Base-by-base conservation (phyloP, 2,329 filamentous ascomycete genomes). In the Stagonosporopsis chrysanthemi region DNA sequence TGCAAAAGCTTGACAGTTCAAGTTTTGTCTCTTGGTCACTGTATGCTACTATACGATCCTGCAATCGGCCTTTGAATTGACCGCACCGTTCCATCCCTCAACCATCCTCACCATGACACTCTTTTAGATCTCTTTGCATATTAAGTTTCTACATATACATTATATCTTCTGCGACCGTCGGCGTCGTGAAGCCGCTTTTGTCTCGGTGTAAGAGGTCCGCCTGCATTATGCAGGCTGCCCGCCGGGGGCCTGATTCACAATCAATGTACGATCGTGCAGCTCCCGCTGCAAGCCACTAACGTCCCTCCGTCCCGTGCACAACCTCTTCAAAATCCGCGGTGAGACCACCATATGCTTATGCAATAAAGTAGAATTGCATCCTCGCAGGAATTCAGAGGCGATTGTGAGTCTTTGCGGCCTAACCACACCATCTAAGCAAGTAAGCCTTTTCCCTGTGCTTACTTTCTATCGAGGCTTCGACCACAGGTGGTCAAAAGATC, bases 1-100 rank as follows among this genome's bases (percentile, higher is more conserved):
- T 50, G 46, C 52, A 50, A 38, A 56, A 56, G 39, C 33, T 45
- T 44, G 26, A 45, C 2, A 14, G 11, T 19, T 40, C 45, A 58
- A 53, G 48, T 44, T 40, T 47, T 22, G 9, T 19, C 19, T 3
- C 19, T 15, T 2, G 39, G 31, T 22, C 29, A 33, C 23, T 38
- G 38, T 38, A 41, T 38, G 36, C 26, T 22, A 8, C 22, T 8
- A 29, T 14, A n/a, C 17, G 26, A 29, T 40, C 3, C 7, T 38
- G n/a, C 22, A 26, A n/a, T 6, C 19, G 24, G 1, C 24, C 24
- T 26, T 8, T 8, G 8, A 4, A 26, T 26, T 26, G 24, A 6
- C 24, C 4, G 24, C 24, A 29, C 28, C 7, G 28, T 29, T 29
- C 19, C 19, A 19, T 19, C 19, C 19, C 19, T 19, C 19, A 19